phyloP scores from a whole-genome alignment of 305 asterid genomes.

The Fraxinus platypoda region DNA sequence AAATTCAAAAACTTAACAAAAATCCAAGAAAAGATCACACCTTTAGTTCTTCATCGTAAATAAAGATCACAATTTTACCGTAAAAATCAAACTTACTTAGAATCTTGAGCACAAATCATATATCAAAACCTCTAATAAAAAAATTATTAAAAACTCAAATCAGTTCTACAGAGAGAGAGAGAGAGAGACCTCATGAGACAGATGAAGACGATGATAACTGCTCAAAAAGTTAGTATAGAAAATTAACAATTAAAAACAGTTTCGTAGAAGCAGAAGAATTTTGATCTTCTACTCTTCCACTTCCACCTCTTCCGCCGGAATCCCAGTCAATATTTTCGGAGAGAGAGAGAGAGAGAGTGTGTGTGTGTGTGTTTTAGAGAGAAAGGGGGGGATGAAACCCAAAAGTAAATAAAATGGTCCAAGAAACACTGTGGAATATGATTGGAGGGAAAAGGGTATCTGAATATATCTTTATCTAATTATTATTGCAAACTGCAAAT shows the following conservation, averaged over 20 bases:
- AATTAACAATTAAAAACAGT: constrained; percentile 23
- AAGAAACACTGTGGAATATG: constrained; percentile 52
- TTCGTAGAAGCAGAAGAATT: constrained; percentile 73
- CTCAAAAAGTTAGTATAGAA: not conserved
- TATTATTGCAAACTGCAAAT: not conserved
- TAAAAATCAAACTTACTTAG: constrained; percentile 6
- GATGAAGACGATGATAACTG: constrained; percentile 29
- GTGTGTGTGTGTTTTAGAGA: not conserved
- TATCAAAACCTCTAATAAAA: constrained; percentile 13
- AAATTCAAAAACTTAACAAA: constrained; percentile 5
- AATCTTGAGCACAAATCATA: constrained; percentile 25
- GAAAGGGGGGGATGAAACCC: not conserved
- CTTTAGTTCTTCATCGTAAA: constrained; percentile 25
- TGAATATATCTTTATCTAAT: not conserved
- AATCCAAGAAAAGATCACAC: constrained; percentile 35
- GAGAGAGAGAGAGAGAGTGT: not conserved
- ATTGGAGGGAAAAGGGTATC: constrained; percentile 50
- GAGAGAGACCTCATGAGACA: constrained; percentile 44
- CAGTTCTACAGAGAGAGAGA: constrained; percentile 7
- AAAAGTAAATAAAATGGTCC: constrained; percentile 28
- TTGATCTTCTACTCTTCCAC: constrained; percentile 83
- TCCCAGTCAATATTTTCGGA: constrained; percentile 26
- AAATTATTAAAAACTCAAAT: constrained; percentile 29
- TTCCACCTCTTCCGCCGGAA: constrained; percentile 80
- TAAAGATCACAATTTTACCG: constrained; percentile 30